Percentiles rank a stretch among this genome's conserved stretches.
Conservation (phyloP, 306 rosid species). For the Sicyos baderoa region DNA sequence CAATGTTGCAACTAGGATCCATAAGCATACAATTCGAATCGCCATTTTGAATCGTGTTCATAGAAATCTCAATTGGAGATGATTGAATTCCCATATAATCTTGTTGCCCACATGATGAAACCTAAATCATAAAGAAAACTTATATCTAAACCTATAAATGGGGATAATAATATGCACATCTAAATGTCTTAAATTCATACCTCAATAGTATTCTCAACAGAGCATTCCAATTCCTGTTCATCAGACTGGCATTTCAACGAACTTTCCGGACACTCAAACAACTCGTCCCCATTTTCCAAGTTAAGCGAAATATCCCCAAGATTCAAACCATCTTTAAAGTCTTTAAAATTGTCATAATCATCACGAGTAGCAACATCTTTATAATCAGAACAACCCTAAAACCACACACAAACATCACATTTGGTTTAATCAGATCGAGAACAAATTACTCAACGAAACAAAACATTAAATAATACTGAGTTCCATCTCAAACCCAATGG, state of each 20-base stretch:
- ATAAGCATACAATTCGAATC: slow-evolving; percentile 38
- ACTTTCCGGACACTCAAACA: slow-evolving; percentile 44
- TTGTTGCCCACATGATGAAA: slow-evolving; percentile 47
- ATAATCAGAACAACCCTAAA: slow-evolving; percentile 36
- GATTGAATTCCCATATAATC: slow-evolving; percentile 45
- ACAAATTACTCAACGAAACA: neutral
- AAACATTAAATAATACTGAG: neutral
- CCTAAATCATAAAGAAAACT: slow-evolving; percentile 30
- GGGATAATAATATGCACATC: too few species aligned
- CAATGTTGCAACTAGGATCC: slow-evolving; percentile 43
- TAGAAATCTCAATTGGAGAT: slow-evolving; percentile 35
- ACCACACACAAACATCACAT: neutral
- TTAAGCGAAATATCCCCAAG: slow-evolving; percentile 36
- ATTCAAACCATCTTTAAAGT: slow-evolving; percentile 32
- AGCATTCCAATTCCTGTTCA: slow-evolving; percentile 49
- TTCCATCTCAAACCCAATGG: too few species aligned
- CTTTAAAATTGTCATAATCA: slow-evolving; percentile 30
- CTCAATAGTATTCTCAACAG: slow-evolving; percentile 33
- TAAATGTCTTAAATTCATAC: slow-evolving; percentile 19
- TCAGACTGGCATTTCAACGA: slow-evolving; percentile 37
- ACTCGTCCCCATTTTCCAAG: slow-evolving; percentile 39
- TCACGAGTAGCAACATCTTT: slow-evolving; percentile 41
- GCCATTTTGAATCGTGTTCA: slow-evolving; percentile 35
- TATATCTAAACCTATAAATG: too few species aligned
- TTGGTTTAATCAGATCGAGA: neutral